Base-by-base conservation (phyloP, 768 basidiomycete species). In the Amanita rubescens region DNA sequence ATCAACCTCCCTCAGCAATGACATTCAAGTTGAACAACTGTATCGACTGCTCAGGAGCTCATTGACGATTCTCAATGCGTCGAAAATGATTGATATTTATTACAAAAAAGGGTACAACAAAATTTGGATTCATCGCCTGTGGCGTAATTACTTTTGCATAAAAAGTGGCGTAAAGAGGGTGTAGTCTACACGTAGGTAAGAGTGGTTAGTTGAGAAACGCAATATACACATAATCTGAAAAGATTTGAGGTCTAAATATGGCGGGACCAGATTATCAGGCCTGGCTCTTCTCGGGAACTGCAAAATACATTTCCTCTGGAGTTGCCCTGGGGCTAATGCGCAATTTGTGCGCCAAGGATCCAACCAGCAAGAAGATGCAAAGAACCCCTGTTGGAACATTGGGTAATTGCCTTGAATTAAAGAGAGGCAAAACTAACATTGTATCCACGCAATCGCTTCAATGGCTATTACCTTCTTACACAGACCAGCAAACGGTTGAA, bases 381-480 rank as follows among this genome's bases (percentile, higher is more conserved):
- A 67, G 51, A 2, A 49, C 65, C 59, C 62, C 68, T 69, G 46
- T 20, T n/a, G 17, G 25, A 19, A 49, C n/a, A 46, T 12, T 12
- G 10, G 15, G 33, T 10, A 50, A 32, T 34, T 11, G 24, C 5
- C 19, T 35, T 14, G 41, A 42, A 30, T 33, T 15, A 25, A 34
- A 46, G 7, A 27, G 9, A 20, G 6, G 41, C 12, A 34, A 17
- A 7, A 63, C 67, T 54, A 43, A 69, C 68, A 67, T 4, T 67
- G 50, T 32, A 62, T 44, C 68, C 68, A 69, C 9, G 66, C 63
- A 38, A 67, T 20, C 27, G 54, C 68, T 46, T 69, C 61, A 14
- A 67, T 67, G 5, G 62, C 48, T 17, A 69, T 62, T 14, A 69
- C 53, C 22, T 59, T 49, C 9, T 57, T 46, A 52, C 68, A 69